phyloP scores from a whole-genome alignment of 2,329 filamentous ascomycete genomes.

The Beauveria rudraprayagi region DNA sequence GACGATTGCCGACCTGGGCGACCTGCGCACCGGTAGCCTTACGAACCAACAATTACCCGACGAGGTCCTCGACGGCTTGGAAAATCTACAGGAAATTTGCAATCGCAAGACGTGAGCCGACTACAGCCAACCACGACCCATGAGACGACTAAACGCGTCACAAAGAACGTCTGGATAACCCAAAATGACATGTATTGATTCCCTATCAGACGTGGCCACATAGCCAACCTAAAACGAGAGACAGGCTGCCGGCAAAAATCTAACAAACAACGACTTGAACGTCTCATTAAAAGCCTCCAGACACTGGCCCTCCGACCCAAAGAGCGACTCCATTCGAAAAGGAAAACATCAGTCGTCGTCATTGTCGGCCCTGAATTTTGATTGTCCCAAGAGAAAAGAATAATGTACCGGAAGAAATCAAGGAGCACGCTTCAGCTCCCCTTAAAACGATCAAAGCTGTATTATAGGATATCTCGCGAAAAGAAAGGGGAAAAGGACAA shows the following conservation, averaged over 20 bases:
- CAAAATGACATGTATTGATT: conserved; percentile 12
- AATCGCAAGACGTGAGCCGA: conserved; percentile 33
- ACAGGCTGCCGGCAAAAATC: conserved; percentile 12
- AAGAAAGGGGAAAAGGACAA: neutral
- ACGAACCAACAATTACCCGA: conserved; percentile 54
- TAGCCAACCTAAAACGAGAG: conserved; percentile 1
- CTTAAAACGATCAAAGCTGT: conserved; percentile 5
- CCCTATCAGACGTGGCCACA: conserved; percentile 9
- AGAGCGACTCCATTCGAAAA: conserved; percentile 6
- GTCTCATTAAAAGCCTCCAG: neutral
- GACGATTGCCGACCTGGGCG: conserved; percentile 66
- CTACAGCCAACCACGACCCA: neutral
- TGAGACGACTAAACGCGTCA: no score
- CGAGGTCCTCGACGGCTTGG: conserved; percentile 61
- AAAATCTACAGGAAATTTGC: conserved; percentile 49
- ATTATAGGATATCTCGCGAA: conserved; percentile 6
- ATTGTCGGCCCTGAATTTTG: conserved; percentile 4
- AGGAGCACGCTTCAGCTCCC: conserved; percentile 8
- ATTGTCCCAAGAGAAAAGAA: conserved; percentile 3
- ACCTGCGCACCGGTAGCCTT: conserved; percentile 73
- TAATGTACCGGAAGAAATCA: conserved; percentile 7
- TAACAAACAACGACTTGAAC: conserved; percentile 12
- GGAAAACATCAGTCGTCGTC: conserved; percentile 6
- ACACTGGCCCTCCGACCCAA: neutral
- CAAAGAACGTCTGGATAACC: neutral